A percentile compares a stretch with the other conserved stretches of the same genome.
Conservation (phyloP, 176 grass and related monocot species). For the Poa pratensis region DNA sequence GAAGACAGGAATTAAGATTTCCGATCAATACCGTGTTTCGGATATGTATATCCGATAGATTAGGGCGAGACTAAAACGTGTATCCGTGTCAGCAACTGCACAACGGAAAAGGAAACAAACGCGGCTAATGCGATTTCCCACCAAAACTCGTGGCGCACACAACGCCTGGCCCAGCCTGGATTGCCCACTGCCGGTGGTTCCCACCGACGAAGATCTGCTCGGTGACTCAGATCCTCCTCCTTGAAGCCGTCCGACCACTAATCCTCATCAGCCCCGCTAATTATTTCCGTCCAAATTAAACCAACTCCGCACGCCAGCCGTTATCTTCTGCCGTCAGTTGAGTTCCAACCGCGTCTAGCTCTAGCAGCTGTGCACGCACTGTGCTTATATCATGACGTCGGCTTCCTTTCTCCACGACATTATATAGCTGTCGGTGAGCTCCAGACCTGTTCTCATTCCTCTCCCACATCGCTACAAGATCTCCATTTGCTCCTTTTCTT, state of each 20-base stretch:
- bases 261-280: slow-evolving; percentile 7
- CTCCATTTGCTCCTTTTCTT: neutral
- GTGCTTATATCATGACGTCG: neutral
- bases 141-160: neutral
- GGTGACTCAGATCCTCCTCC: slow-evolving; percentile 48
- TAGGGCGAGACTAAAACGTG: slow-evolving; percentile 8
- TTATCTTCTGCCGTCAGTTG: neutral
- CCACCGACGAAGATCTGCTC: neutral
- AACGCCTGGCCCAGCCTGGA: neutral
- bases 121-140: neutral
- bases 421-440: slow-evolving; percentile 37
- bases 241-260: neutral
- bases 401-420: slow-evolving; percentile 8
- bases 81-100: slow-evolving; percentile 36
- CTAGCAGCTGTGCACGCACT: slow-evolving; percentile 26
- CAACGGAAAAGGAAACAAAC: neutral
- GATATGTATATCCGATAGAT: neutral
- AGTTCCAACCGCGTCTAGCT: neutral
- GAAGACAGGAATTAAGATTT: neutral
- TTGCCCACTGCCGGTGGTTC: neutral
- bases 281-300: neutral
- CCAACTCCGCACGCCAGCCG: neutral
- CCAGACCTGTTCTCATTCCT: neutral
- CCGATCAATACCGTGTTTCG: neutral
- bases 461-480: neutral